These are phyloP conservation scores for Trifolium fragiferum DNA, from an alignment of 306 rosid genomes.

Conservation along the genomic window DNA sequence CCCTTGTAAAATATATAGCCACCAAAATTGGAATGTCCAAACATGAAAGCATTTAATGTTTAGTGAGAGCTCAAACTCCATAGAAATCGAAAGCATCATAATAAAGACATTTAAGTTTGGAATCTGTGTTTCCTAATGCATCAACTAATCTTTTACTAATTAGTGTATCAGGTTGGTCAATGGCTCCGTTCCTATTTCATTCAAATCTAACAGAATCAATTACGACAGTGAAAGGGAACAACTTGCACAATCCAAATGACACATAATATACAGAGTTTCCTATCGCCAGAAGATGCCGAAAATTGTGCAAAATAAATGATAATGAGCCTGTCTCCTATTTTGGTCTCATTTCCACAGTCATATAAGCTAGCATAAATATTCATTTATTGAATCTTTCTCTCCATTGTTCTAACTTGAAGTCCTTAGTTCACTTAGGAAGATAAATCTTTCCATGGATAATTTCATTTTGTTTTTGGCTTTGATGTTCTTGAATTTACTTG, in stretches of 20 bases:
- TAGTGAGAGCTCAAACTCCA: neutral
- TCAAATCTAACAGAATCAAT: neutral
- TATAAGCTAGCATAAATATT: constrained; percentile 34
- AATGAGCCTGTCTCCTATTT: constrained; percentile 3
- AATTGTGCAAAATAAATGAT: constrained; percentile 1
- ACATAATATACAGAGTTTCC: constrained; percentile 27
- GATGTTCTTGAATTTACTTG: constrained; percentile 19
- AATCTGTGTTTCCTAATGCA: neutral
- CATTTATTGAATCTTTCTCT: constrained; percentile 29
- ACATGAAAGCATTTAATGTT: neutral
- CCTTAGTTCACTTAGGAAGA: constrained; percentile 21
- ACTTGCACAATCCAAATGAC: constrained; percentile 20
- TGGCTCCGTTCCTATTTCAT: constrained; percentile 4
- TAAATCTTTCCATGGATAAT: constrained; percentile 37
- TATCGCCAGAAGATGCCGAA: neutral
- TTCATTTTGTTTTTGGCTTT: neutral
- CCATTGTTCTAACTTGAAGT: constrained; percentile 21
- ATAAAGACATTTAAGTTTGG: neutral
- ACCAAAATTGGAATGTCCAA: neutral
- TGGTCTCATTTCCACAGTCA: constrained; percentile 26
- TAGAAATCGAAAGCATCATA: too few relatives aligned
- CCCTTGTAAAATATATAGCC: neutral
- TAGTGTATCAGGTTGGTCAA: constrained; percentile 1
- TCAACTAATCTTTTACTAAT: neutral
- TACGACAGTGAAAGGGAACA: neutral